Percentiles rank a stretch among this genome's conserved stretches.
Evolutionary conservation across 345 rosid genomes (phyloP).

Genomic region (Carallia brachiata): DNA sequence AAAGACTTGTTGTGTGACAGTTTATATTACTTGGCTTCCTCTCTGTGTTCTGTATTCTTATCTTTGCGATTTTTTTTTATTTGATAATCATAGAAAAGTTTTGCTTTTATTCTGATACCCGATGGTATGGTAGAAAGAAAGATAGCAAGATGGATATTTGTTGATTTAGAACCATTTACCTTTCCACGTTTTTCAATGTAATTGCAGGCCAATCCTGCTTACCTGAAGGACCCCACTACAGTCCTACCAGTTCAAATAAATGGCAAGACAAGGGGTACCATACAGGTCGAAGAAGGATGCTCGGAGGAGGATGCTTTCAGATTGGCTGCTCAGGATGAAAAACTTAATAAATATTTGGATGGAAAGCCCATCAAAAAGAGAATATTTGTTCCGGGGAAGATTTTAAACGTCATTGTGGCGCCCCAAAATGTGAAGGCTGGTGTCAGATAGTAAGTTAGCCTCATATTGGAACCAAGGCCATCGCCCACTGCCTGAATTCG

Average conservation of each 20-base stretch:
- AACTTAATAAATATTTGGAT: constrained; percentile 57
- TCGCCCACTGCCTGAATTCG: no score
- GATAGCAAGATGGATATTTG: no score
- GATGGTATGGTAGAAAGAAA: no score
- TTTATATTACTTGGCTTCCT: neutral
- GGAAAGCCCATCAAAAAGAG: constrained; percentile 65
- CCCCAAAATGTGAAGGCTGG: constrained; percentile 55
- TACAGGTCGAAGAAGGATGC: constrained; percentile 80
- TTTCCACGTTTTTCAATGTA: neutral
- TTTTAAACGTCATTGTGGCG: constrained; percentile 76
- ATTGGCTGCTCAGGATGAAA: constrained; percentile 61
- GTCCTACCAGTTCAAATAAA: constrained; percentile 88
- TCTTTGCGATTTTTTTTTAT: neutral
- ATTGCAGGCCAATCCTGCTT: constrained; percentile 67
- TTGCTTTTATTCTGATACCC: no score
- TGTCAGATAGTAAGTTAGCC: constrained; percentile 3
- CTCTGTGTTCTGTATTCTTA: neutral
- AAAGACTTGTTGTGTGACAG: neutral
- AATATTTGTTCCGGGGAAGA: constrained; percentile 83
- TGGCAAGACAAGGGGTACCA: constrained; percentile 93
- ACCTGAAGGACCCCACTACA: constrained; percentile 62
- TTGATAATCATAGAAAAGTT: neutral
- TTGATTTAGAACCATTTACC: neutral
- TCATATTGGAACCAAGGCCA: no score
- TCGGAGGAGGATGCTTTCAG: constrained; percentile 78